Evolutionary conservation across 73 alveolate genomes (phyloP).

Genomic region (Paramecium tetraurelia): DNA sequence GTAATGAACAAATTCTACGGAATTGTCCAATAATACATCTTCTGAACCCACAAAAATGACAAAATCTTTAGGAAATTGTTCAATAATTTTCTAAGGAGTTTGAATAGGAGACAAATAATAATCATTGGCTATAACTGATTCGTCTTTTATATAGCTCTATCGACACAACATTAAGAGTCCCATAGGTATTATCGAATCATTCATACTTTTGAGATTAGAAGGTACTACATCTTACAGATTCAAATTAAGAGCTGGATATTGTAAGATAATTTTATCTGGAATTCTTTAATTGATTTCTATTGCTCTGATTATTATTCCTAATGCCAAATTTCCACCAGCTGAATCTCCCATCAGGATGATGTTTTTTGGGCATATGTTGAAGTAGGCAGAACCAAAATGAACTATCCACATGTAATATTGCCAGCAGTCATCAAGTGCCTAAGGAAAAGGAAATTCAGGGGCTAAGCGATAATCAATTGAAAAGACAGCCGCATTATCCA

Average conservation of each 20-base stretch:
- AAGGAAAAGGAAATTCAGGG: slow-evolving; percentile 82
- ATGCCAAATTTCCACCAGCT: slow-evolving; percentile 85
- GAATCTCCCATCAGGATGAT: slow-evolving; percentile 82
- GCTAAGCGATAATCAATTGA: slow-evolving; percentile 83
- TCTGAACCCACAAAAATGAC: slow-evolving; percentile 64
- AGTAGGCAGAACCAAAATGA: slow-evolving; percentile 63
- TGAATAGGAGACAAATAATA: slow-evolving; percentile 69
- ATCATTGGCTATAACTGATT: slow-evolving; percentile 63
- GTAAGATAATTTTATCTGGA: slow-evolving; percentile 84
- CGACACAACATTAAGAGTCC: slow-evolving; percentile 81
- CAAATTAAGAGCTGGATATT: slow-evolving; percentile 89
- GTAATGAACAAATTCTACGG: slow-evolving; percentile 64
- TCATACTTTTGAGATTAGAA: slow-evolving; percentile 71
- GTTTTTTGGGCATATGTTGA: slow-evolving; percentile 65
- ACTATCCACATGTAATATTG: slow-evolving; percentile 83
- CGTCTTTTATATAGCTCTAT: slow-evolving; percentile 71
- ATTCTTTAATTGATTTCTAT: slow-evolving; percentile 77
- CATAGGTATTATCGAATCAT: slow-evolving; percentile 84
- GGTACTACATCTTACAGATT: slow-evolving; percentile 62
- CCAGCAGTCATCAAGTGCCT: slow-evolving; percentile 83
- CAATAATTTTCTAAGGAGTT: slow-evolving; percentile 53
- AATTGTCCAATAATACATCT: slow-evolving; percentile 82
- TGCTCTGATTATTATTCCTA: slow-evolving; percentile 75
- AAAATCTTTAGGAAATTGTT: slow-evolving; percentile 67
- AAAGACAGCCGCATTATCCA: slow-evolving; percentile 68